Evolutionary conservation across 1,284 basidiomycete genomes (phyloP), one percentile per base, ranked within the genome.

Genomic region (Tylopilus sp.): DNA sequence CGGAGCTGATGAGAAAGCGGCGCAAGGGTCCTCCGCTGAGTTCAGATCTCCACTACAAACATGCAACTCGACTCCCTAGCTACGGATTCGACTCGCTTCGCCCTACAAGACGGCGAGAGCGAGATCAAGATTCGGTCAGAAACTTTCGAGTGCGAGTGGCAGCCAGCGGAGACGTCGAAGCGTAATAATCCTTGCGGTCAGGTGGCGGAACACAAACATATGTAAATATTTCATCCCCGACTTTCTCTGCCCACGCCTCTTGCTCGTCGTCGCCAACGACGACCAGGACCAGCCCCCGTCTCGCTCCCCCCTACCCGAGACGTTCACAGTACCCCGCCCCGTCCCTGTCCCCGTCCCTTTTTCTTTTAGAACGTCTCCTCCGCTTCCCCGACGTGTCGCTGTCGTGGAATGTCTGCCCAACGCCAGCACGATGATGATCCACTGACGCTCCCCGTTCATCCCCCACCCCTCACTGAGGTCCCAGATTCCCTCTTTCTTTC

Each of bases 201-300:
- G 37, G 54, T 64, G 61, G 54, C 61, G 15, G 44, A 25, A 6
- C n/a, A 55, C 61, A 63, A 63, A 67, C 13, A 63, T 0, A 5
- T 1, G 1, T 10, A 49, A 67, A 63, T 16, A 63, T 53, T 48
- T 40, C 43, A 25, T 19, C 48, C 48, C 59, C 58, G 61, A 56
- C 41, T 60, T 65, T 56, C 65, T 59, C 65, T 64, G 45, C 52
- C 56, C 65, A 65, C 64, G 52, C 54, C 49, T 60, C 66, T 63
- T 51, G 60, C 66, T 64, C 59, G 53, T 53, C 67, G 66, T 59
- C 65, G 64, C 50, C 61, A 34, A 54, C 61, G 63, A 59, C 63
- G 66, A 53, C 62, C 51, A 63, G 42, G 66, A 53, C 62, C 51
- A 63, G 42, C 59, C 30, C 48, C 26, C 35, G 9, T 34, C 38